phyloP scores from a whole-genome alignment of 1,284 basidiomycete species.

The Irpex sp. region DNA sequence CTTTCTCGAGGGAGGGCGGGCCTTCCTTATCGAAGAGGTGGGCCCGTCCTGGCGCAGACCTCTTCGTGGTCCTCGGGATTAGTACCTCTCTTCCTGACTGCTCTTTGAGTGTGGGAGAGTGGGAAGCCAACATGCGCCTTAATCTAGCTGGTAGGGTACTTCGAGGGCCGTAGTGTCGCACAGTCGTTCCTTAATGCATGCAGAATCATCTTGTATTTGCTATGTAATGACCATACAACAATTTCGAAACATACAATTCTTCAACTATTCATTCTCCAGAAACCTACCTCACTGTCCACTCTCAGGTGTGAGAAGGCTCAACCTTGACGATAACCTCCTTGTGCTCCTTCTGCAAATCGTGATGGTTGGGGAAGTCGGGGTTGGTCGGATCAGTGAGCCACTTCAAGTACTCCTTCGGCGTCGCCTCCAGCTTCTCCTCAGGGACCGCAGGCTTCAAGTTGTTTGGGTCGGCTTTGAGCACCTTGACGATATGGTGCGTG shows the following conservation, averaged over 20 bases:
- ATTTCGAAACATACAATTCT: too few relatives aligned
- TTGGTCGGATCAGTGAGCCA: not conserved
- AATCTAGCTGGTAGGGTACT: not conserved
- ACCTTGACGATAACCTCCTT: not conserved
- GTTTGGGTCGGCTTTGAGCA: not conserved
- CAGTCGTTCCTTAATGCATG: not conserved
- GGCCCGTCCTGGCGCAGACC: constrained; percentile 5
- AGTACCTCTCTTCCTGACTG: not conserved
- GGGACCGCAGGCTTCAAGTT: not conserved
- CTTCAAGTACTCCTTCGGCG: not conserved
- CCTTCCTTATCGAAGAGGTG: not conserved
- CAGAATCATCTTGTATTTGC: not conserved
- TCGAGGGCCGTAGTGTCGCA: not conserved
- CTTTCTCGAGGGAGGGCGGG: not conserved
- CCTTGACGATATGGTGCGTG: constrained; percentile 10
- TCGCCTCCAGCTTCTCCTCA: not conserved
- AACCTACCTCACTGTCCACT: too few relatives aligned
- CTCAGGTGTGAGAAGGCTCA: not conserved
- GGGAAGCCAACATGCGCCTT: not conserved
- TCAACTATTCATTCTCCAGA: too few relatives aligned
- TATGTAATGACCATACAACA: too few relatives aligned
- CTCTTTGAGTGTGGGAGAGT: not conserved
- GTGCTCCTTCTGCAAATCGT: not conserved
- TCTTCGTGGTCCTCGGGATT: constrained; percentile 8
- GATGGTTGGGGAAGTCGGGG: not conserved